Evolutionary conservation across 2,329 filamentous ascomycete genomes (phyloP), one percentile per base, ranked within the genome.

Genomic region (Knoxdaviesia capensis): DNA sequence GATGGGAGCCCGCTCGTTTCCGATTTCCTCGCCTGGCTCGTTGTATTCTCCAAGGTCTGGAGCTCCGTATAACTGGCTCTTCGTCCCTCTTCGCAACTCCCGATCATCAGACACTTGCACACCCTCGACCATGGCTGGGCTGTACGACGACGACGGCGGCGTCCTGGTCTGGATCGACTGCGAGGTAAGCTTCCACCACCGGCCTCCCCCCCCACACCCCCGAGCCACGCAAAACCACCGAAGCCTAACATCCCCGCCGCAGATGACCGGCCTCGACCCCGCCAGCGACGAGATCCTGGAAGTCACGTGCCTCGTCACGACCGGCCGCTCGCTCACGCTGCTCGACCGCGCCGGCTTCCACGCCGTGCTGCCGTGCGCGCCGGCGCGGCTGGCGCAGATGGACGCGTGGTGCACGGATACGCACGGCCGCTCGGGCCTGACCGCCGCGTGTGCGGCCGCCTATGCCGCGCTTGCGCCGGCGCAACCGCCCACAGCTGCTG

Each of bases 291-390:
- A 78, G 43, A 90, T 96, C 53, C 75, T 96, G 54, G 86, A 93
- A 52, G 80, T 96, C 44, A 88, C 80, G 59, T 94, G 87, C 62
- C 80, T 92, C 59, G 73, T 98, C 55, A 98, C 90, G 6, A 81
- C 87, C 50, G 71, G 75, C 42, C n/a, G n/a, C n/a, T 66, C 85
- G 46, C 71, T 98, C 20, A 71, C 82, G 44, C 58, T 92, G 33
- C 60, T 93, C 30, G 85, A 94, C 46, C 63, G 75, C 29, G 57
- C 68, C 32, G 88, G 88, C 49, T 94, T 81, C 67, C 83, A 92
- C 53, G 72, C 71, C 31, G 66, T 88, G 38, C 71, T 98, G 44
- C 79, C 88, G 56, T 82, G 83, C 51, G 66, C 75, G 1, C 66
- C 76, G 52, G 65, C 73, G 42, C 70, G 74, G 36, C 74, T 96